Base-by-base conservation (phyloP, 2,329 filamentous ascomycete species). In the Apiospora hydei region DNA sequence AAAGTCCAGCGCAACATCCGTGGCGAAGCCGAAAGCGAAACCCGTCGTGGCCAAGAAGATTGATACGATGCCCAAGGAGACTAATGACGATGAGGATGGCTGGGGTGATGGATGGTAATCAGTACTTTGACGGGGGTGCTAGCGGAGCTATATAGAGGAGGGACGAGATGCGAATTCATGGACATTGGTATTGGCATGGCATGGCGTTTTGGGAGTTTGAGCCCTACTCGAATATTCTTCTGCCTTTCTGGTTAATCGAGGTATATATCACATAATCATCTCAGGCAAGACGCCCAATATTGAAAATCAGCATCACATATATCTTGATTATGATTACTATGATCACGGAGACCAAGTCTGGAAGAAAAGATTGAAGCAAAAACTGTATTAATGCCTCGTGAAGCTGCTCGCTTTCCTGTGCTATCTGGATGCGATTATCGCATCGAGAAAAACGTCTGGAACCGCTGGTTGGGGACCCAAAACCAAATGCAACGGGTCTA, bases 31-130 rank as follows among this genome's bases (percentile, higher is more conserved):
- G 69, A 79, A 78, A 41, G 87, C 85, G 76, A 89, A 87, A 73
- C 78, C 83, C 8, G 73, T 81, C 11, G 76, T 80, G 5, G 72
- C 79, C 34, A 95, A 94, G 83, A 93, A 92, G 82, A 89, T 94
- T 74, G 89, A 93, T 77, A 87, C 89, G 77, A 91, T 90, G 77
- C 92, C 92, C 0, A 92, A 91, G 79, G 84, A 86, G 67, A 81
- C 83, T 4, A 89, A 84, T 0, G 87, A 87, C 34, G 88, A 89
- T 64, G 85, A 86, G 71, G 89, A 90, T 76, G 89, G 86, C 1
- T 93, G 91, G 91, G 91, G 89, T 6, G 90, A 92, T 74, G 89
- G 89, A 10, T 92, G 90, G 90, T 73, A 73, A 57, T 64, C 24
- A 21, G 16, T 10, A 34, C 26, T 30, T 30, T 30, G 26, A 30